Evolutionary conservation across 768 basidiomycete species (phyloP), one percentile per base, ranked within the genome.

Genomic region (Saitozyma sp.): DNA sequence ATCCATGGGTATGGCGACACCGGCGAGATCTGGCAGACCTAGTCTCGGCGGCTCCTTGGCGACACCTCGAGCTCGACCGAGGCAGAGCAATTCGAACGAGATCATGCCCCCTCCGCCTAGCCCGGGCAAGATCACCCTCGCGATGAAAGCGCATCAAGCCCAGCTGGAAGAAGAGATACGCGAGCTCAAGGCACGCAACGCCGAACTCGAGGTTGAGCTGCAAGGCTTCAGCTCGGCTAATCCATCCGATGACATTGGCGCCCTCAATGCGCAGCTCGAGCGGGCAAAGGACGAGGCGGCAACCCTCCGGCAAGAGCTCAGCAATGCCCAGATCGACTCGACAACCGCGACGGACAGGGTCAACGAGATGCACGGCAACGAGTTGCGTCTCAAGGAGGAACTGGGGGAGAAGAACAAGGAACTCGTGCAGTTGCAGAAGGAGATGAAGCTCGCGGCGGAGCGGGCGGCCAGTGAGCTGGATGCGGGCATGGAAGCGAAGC

Each of bases 91-190:
- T 16, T 59, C 61, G 4, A 39, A 65, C 38, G 76, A 77, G 14
- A 65, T 65, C 58, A 77, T 77, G 78, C 76, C 76, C 11, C 76
- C 78, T 5, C 76, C 76, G 13, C 71, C 78, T 2, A 74, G 72
- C 54, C 78, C 76, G 8, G 54, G 64, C 40, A 72, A 75, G 59
- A 66, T 91, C 40, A 84, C 50, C 39, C 43, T 60, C 46, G 58
- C 61, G 9, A 59, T 66, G 3, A 56, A 63, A n/a, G 61, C 59
- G 1, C 58, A 64, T 16, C 68, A 68, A 53, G 50, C 45, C 13
- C 61, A 86, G 1, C 81, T 89, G 9, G 88, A 91, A 73, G 85
- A 85, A 59, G 90, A 92, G 74, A 89, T 88, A 62, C 82, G 82
- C 54, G 84, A 86, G 19, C 80, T 92, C 38, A 84, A 76, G 20